Base-by-base conservation (phyloP, 305 asterid species). In the Caryopteris hybrid region DNA sequence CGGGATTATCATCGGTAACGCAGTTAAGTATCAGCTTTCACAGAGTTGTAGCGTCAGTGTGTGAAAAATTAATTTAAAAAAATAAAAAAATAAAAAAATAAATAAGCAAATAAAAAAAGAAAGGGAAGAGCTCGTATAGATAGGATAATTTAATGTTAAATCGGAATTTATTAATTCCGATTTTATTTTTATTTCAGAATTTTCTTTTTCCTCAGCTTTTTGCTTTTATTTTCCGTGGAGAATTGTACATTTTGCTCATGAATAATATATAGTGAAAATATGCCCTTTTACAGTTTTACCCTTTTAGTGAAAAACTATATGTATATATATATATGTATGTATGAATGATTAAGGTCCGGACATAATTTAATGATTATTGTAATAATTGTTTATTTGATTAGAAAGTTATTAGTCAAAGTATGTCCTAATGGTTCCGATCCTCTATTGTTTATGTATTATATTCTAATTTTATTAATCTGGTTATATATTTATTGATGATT, bases 1-100 rank as follows among this genome's bases (percentile, higher is more conserved):
- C 34, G 90, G 90, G 6, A 46, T 82, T 0, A 20, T 76, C 21
- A 54, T 84, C 58, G 90, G 84, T 13, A 42, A 52, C 69, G 88
- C 74, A 43, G 47, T 86, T 54, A 86, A 86, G 84, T 86, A 80
- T n/a, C 93, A 86, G 84, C 77, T 86, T 6, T 63, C 83, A 0
- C 83, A 55, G 80, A 14, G 77, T 10, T 86, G 93, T 54, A 74
- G 70, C 8, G 90, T 86, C 42, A 82, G 86, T 36, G 85, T 79
- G 39, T 85, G 81, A 81, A 31, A 20, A 41, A 4, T 4, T 5
- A 5, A 5, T 36, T 36, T 36, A 36, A 5, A 12, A 5, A 5
- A 18, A 29, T 18, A 48, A 2, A 33, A 11, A 6, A 3, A 33
- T 33, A 22, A n/a, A 13, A 25, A 36, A 47, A n/a, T n/a, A 13